A percentile compares a stretch with the other conserved stretches of the same genome.
phyloP scores from a whole-genome alignment of 768 basidiomycete genomes.

The Mycena chlorophos region DNA sequence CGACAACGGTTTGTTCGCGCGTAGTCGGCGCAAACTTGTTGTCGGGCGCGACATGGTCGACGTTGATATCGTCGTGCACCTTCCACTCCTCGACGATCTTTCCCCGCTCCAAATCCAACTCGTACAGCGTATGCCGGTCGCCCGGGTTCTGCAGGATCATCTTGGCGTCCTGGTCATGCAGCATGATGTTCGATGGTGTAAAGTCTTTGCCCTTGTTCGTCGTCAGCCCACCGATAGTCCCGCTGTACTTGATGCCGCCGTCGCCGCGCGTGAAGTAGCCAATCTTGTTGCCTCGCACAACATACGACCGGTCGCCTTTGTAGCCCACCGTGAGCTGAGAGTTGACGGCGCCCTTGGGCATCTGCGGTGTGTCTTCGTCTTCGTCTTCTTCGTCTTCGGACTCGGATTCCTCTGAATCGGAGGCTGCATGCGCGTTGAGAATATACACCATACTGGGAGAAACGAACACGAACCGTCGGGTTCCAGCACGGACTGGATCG shows the following conservation, averaged over 20 bases:
- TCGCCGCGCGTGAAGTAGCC: slow-evolving; percentile 82
- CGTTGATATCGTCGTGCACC: slow-evolving; percentile 84
- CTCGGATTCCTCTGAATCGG: slow-evolving; percentile 46
- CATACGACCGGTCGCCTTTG: slow-evolving; percentile 92
- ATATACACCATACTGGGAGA: not conserved
- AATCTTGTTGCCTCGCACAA: slow-evolving; percentile 88
- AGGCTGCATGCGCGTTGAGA: slow-evolving; percentile 7
- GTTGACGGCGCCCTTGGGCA: slow-evolving; percentile 66
- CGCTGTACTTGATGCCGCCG: slow-evolving; percentile 78
- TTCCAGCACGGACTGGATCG: slow-evolving; percentile 68
- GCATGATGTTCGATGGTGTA: slow-evolving; percentile 84
- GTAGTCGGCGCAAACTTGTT: slow-evolving; percentile 95
- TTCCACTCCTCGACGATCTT: slow-evolving; percentile 99
- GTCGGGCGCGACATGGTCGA: slow-evolving; percentile 89
- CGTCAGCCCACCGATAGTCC: slow-evolving; percentile 80
- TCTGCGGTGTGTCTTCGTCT: slow-evolving; percentile 42
- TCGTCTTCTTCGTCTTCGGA: slow-evolving; percentile 43
- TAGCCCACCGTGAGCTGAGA: slow-evolving; percentile 92
- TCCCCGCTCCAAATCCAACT: slow-evolving; percentile 90
- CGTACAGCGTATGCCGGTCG: slow-evolving; percentile 80
- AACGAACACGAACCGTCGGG: slow-evolving; percentile 41
- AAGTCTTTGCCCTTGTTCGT: slow-evolving; percentile 83
- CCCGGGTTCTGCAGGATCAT: slow-evolving; percentile 89
- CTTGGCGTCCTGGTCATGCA: slow-evolving; percentile 94
- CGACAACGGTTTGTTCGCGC: slow-evolving; percentile 88